phyloP scores from a whole-genome alignment of 257 asterid species.

The Hygrophila difformis region DNA sequence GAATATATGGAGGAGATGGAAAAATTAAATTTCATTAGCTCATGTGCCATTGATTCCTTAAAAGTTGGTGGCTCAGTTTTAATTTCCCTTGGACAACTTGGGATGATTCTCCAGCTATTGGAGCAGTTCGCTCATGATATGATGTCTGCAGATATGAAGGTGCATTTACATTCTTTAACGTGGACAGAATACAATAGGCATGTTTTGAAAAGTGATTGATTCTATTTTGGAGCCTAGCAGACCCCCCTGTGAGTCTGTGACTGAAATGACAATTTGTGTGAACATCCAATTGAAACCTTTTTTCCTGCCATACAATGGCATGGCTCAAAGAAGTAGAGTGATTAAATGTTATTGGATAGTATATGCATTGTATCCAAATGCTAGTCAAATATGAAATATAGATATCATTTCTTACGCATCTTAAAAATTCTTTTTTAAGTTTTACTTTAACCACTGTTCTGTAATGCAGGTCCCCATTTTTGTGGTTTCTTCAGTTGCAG shows the following conservation, averaged over 20 bases:
- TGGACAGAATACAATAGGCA: not conserved
- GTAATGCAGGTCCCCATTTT: constrained; percentile 66
- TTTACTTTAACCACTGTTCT: constrained; percentile 9
- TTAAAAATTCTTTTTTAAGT: constrained; percentile 1
- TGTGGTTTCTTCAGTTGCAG: constrained; percentile 75
- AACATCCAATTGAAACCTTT: no score
- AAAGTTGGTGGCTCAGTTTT: constrained; percentile 72
- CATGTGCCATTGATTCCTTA: constrained; percentile 54
- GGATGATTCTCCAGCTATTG: constrained; percentile 65
- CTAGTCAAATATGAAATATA: not conserved
- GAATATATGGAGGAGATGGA: constrained; percentile 58
- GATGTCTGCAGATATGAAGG: constrained; percentile 55
- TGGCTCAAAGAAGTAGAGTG: constrained; percentile 6
- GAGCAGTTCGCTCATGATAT: constrained; percentile 48
- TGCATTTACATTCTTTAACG: constrained; percentile 10
- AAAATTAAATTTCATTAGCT: constrained; percentile 63
- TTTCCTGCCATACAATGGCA: no score
- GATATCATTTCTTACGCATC: constrained; percentile 1
- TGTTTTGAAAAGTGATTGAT: constrained; percentile 1
- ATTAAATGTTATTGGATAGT: constrained; percentile 1
- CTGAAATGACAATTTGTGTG: not conserved
- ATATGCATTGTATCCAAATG: constrained; percentile 7
- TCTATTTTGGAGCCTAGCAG: no score
- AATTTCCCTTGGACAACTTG: constrained; percentile 71
- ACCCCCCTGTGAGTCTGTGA: no score